Conservation (phyloP, 495 filamentous ascomycete species). For the Trichoderma orchidacearum region DNA sequence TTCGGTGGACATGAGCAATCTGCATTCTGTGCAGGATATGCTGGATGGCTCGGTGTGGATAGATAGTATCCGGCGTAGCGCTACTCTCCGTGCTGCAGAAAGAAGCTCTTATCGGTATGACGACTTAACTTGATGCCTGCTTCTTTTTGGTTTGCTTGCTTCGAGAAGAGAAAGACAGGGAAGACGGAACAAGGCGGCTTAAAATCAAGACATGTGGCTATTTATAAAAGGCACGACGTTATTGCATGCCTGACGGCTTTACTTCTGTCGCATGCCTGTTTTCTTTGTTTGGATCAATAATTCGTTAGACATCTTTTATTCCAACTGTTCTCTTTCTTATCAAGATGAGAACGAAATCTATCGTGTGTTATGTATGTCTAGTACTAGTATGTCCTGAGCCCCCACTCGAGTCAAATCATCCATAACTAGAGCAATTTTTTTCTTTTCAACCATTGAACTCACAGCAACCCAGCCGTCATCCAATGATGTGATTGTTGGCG, state of each 20-base stretch:
- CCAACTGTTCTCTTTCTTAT: background rate
- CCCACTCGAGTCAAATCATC: slow-evolving; percentile 70
- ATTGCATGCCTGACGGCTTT: too few relatives aligned
- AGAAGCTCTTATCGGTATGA: slow-evolving; percentile 7
- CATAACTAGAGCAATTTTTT: slow-evolving; percentile 78
- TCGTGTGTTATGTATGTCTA: slow-evolving; percentile 78
- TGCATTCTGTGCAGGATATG: slow-evolving; percentile 39
- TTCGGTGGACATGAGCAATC: slow-evolving; percentile 13
- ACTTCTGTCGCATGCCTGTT: too few relatives aligned
- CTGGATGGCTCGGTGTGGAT: slow-evolving; percentile 84
- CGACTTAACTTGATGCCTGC: background rate
- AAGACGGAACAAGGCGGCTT: too few relatives aligned
- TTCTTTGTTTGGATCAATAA: too few relatives aligned
- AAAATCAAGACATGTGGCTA: too few relatives aligned
- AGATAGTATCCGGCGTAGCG: slow-evolving; percentile 78
- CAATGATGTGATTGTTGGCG: slow-evolving; percentile 75
- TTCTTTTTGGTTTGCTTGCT: background rate
- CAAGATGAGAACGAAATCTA: too few relatives aligned
- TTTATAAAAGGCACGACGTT: too few relatives aligned
- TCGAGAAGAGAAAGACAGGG: too few relatives aligned
- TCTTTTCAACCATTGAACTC: slow-evolving; percentile 87
- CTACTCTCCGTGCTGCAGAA: slow-evolving; percentile 51
- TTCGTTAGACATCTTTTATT: too few relatives aligned
- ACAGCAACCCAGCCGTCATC: slow-evolving; percentile 91
- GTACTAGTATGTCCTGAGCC: slow-evolving; percentile 76